A percentile compares a stretch with the other conserved stretches of the same genome.
These are phyloP conservation scores for Cyclotella distinguenda DNA, from an alignment of 108 stramenopile species.

Conservation along the genomic window DNA sequence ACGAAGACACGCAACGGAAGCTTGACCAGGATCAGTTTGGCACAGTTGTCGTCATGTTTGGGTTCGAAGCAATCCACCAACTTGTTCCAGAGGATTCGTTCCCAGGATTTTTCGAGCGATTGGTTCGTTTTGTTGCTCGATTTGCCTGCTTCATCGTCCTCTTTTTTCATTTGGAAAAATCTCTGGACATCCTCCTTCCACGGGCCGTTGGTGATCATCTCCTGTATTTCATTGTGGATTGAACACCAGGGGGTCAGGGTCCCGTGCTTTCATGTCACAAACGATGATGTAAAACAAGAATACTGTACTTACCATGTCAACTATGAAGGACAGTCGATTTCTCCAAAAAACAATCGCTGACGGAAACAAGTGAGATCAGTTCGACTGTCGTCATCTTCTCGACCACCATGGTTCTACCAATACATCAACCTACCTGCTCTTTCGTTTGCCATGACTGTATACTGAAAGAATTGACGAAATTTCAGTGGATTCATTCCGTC, in stretches of 20 bases:
- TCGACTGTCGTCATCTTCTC: background rate
- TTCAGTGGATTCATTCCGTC: background rate
- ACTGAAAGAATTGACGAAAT: background rate
- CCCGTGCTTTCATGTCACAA: background rate
- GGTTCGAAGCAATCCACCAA: conserved; percentile 65
- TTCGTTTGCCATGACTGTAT: conserved; percentile 82
- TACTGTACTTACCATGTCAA: conserved; percentile 55
- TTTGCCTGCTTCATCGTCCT: conserved; percentile 20
- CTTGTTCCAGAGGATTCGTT: conserved; percentile 55
- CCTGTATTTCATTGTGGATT: background rate
- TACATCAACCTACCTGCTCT: conserved; percentile 43
- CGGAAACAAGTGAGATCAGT: background rate
- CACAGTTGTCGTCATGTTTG: conserved; percentile 56
- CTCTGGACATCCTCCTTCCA: conserved; percentile 30
- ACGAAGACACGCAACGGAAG: conserved; percentile 50
- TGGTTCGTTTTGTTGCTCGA: conserved; percentile 1
- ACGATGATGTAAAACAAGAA: background rate
- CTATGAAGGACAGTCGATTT: conserved; percentile 78
- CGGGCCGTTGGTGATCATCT: conserved; percentile 38
- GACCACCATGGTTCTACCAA: background rate
- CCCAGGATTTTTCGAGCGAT: conserved; percentile 26
- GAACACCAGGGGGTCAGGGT: background rate
- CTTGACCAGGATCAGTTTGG: conserved; percentile 51
- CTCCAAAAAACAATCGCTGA: conserved; percentile 79
- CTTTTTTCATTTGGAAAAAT: conserved; percentile 27